Evolutionary conservation across 129 eudicot species (phyloP).

Genomic region (Pulicaria dysenterica): DNA sequence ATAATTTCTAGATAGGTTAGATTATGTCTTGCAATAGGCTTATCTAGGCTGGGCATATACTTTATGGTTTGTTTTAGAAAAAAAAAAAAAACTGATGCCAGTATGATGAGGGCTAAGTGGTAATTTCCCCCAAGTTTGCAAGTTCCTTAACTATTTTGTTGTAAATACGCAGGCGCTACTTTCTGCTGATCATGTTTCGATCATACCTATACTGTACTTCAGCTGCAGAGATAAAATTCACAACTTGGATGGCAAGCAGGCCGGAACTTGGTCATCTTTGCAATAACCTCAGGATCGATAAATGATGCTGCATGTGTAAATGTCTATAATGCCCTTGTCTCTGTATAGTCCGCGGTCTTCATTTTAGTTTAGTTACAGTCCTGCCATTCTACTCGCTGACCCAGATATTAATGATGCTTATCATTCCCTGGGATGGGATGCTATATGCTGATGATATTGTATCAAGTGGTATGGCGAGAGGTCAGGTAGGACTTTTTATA

Average conservation of each 20-base stretch:
- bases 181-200: constrained; percentile 74
- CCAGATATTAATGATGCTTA: constrained; percentile 36
- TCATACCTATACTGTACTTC: constrained; percentile 71
- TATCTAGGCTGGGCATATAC: not conserved
- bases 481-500: constrained; percentile 30
- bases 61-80: not conserved
- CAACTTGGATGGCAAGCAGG: constrained; percentile 74
- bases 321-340: constrained; percentile 22
- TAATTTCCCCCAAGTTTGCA: not conserved
- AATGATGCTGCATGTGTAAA: constrained; percentile 37
- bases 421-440: constrained; percentile 30
- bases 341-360: constrained; percentile 15
- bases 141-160: constrained; percentile 13
- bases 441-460: constrained; percentile 37
- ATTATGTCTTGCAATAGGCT: not conserved
- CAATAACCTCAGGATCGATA: constrained; percentile 75
- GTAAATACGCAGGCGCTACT: constrained; percentile 78
- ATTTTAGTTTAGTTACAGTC: constrained; percentile 19
- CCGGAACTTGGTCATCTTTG: constrained; percentile 98
- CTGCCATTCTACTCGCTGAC: constrained; percentile 13
- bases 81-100: not conserved
- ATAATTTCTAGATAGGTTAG: not conserved
- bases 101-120: not conserved
- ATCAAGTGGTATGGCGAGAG: constrained; percentile 29
- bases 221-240: constrained; percentile 47